Evolutionary conservation across 2,329 filamentous ascomycete genomes (phyloP).

Genomic region (Botrytis galanthina): DNA sequence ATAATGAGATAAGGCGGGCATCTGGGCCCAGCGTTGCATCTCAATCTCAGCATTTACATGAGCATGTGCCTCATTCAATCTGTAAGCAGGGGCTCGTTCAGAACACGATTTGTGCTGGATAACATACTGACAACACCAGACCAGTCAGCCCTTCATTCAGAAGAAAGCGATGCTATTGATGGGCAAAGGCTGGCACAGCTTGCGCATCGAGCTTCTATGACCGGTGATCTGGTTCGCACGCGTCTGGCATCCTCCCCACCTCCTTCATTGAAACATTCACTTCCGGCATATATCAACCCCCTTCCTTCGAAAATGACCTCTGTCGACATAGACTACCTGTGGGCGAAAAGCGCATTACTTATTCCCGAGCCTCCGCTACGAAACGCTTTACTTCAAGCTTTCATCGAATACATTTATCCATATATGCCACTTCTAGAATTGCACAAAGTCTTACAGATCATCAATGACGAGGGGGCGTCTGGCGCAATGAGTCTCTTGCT

Average conservation of each 20-base stretch:
- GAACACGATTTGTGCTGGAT: neutral
- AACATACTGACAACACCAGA: conserved; percentile 27
- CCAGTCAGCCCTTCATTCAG: conserved; percentile 30
- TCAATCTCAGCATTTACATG: conserved; percentile 8
- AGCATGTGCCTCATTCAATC: conserved; percentile 36
- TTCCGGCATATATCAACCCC: conserved; percentile 72
- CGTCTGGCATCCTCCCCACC: conserved; percentile 25
- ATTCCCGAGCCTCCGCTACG: conserved; percentile 70
- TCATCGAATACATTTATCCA: conserved; percentile 86
- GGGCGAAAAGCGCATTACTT: conserved; percentile 78
- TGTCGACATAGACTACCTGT: conserved; percentile 81
- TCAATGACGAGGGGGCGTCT: conserved; percentile 65
- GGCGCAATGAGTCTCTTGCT: conserved; percentile 79
- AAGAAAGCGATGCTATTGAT: conserved; percentile 25
- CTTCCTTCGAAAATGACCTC: conserved; percentile 72
- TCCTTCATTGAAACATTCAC: conserved; percentile 34
- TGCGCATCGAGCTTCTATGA: conserved; percentile 32
- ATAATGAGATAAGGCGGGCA: conserved; percentile 24
- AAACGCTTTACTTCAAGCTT: conserved; percentile 77
- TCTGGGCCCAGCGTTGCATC: neutral
- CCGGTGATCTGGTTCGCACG: conserved; percentile 33
- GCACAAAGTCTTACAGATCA: conserved; percentile 56
- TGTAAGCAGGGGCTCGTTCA: conserved; percentile 32
- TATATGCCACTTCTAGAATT: conserved; percentile 87
- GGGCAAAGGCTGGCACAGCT: conserved; percentile 20